phyloP scores from a whole-genome alignment of 306 rosid species.

The Gleditsia sinensis region DNA sequence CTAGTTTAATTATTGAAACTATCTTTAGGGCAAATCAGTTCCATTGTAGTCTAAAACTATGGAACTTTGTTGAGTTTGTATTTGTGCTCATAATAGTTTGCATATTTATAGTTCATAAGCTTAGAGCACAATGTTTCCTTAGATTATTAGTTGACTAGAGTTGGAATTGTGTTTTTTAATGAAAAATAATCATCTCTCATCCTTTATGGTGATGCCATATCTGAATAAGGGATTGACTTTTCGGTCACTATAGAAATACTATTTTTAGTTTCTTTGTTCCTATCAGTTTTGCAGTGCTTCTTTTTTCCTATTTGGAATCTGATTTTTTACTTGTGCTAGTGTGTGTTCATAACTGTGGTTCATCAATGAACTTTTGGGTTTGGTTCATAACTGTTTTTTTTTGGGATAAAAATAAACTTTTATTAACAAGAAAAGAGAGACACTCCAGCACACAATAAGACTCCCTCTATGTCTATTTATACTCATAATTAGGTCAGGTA shows the following conservation, averaged over 20 bases:
- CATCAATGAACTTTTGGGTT: neutral
- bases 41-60: conserved; percentile 6
- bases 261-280: neutral
- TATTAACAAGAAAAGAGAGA: neutral
- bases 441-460: neutral
- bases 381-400: neutral
- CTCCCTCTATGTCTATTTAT: too few relatives aligned
- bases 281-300: neutral
- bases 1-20: neutral
- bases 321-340: neutral
- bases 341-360: neutral
- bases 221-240: too few relatives aligned
- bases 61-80: neutral
- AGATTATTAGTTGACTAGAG: neutral
- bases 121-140: neutral
- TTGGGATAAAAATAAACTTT: neutral
- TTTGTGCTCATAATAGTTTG: conserved; percentile 24
- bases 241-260: neutral
- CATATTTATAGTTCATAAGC: neutral
- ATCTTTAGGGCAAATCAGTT: conserved; percentile 7
- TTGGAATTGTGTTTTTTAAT: neutral
- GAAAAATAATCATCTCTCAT: neutral
- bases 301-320: neutral
- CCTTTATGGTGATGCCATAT: neutral
- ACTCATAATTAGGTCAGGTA: too few relatives aligned